Evolutionary conservation across 139 green algal species (phyloP), one percentile per base, ranked within the genome.

Genomic region (Raphidocelis subcapitata): DNA sequence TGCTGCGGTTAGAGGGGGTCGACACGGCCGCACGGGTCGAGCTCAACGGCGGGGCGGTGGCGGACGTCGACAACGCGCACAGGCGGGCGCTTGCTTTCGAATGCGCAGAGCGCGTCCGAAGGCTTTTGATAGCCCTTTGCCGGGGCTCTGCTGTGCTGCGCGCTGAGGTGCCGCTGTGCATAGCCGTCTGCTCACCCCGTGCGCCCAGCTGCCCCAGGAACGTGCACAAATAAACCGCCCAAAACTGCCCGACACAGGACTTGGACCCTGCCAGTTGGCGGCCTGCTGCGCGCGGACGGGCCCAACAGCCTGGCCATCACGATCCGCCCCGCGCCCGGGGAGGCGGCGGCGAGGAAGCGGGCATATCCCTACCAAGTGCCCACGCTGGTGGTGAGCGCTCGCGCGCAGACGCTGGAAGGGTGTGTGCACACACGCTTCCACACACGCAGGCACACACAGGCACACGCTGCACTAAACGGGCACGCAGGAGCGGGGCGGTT

Each of bases 21-120:
- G 82, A 88, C 64, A 87, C 82, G 18, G 64, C 75, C 26, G 84
- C 80, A 0, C 31, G 73, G 2, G 69, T 92, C 3, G 0, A 46
- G 14, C 62, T 94, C 21, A 88, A 94, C 61, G 75, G 76, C 0
- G 23, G 67, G 32, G 36, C 41, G 0, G 2, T 88, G 28, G 64
- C 37, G 0, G 5, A 5, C n/a, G 21, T 49, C 8, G 59, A 63
- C 31, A 92, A 90, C 57, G 74, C 79, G 18, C 81, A 90, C 83
- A 76, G 79, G 79, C 77, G 24, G 37, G 49, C 24, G n/a, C n/a
- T n/a, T n/a, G n/a, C n/a, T n/a, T n/a, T n/a, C n/a, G n/a, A n/a
- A n/a, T 76, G n/a, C 10, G 67, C 3, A 14, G 41, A 36, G 18
- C 29, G 26, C 12, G 47, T 55, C 1, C 16, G 47, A 55, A 20